Evolutionary conservation across 768 basidiomycete genomes (phyloP), one percentile per base, ranked within the genome.

Genomic region (Pisolithus tinctorius): DNA sequence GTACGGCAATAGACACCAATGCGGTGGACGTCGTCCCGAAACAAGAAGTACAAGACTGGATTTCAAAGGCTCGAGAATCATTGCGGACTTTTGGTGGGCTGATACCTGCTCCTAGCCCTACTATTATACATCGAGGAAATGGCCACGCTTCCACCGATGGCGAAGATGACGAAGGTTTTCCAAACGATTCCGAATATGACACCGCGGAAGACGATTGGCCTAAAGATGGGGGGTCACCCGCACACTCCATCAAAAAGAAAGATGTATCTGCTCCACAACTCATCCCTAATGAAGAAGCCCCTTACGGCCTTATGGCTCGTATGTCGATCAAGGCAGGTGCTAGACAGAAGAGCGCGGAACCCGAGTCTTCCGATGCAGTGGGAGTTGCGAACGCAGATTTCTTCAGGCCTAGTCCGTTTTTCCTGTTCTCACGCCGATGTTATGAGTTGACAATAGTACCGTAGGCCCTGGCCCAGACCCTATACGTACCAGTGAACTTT

Each of bases 271-370:
- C 50, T n/a, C 60, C 69, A 34, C 82, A 77, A 59, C 76, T 78
- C 17, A 79, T 88, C 16, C 85, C 86, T 2, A 76, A 69, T 39
- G 79, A 75, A 51, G 83, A 82, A 0, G 73, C 78, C 23, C 87
- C 88, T 7, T 84, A 83, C 61, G 88, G 88, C n/a, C 63, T 91
- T 52, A 84, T 91, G 67, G 84, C 83, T n/a, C 72, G 75, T 6
- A 67, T 89, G 55, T 73, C 74, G 46, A 65, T 86, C 57, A 77
- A 73, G 62, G 74, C 70, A 59, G 63, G 5, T 60, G 62, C 48
- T 67, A 74, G 58, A 67, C 69, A 50, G 63, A 74, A 52, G 65
- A 70, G 67, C n/a, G 73, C 70, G 29, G 77, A 74, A 38, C 63
- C 66, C 6, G 66, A 72, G 40, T 74, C 73, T 11, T 74, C 77